Conservation (phyloP, 805 yeast species). For the Candida rishiriensis region DNA sequence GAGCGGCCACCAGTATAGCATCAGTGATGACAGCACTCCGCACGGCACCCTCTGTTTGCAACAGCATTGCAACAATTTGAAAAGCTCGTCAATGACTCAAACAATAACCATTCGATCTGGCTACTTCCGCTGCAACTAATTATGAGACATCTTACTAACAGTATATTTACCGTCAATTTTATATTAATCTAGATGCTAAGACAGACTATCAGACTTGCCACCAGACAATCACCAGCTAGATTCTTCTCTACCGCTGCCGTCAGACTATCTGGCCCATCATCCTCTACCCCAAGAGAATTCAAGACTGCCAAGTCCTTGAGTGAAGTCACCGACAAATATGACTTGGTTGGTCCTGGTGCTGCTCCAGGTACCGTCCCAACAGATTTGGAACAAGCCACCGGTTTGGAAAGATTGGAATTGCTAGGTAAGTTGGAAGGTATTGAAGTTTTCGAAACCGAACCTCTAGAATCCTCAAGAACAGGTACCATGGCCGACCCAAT, state of each 20-base stretch:
- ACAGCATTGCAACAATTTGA: too few relatives aligned
- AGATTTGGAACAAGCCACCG: conserved; percentile 95
- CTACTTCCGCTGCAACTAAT: too few relatives aligned
- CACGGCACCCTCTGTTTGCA: too few relatives aligned
- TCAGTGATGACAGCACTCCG: too few relatives aligned
- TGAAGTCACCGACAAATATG: conserved; percentile 73
- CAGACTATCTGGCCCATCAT: conserved; percentile 19
- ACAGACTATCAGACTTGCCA: conserved; percentile 33
- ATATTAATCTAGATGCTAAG: conserved; percentile 28
- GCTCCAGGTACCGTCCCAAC: conserved; percentile 79
- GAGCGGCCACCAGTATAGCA: too few relatives aligned
- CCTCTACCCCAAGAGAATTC: conserved; percentile 34
- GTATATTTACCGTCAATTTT: not conserved
- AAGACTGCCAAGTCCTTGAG: conserved; percentile 65
- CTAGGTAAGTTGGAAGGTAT: conserved; percentile 94
- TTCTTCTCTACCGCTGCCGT: conserved; percentile 29
- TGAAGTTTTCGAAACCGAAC: conserved; percentile 86
- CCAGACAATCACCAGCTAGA: conserved; percentile 26
- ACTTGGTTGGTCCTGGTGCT: conserved; percentile 91
- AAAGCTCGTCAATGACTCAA: too few relatives aligned
- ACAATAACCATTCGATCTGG: too few relatives aligned
- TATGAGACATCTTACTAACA: not conserved
- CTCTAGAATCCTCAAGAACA: conserved; percentile 79
- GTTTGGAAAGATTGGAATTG: conserved; percentile 94
- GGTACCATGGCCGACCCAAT: conserved; percentile 92